phyloP scores from a whole-genome alignment of 2,329 filamentous ascomycete species.

The Lachnellula hyalina region DNA sequence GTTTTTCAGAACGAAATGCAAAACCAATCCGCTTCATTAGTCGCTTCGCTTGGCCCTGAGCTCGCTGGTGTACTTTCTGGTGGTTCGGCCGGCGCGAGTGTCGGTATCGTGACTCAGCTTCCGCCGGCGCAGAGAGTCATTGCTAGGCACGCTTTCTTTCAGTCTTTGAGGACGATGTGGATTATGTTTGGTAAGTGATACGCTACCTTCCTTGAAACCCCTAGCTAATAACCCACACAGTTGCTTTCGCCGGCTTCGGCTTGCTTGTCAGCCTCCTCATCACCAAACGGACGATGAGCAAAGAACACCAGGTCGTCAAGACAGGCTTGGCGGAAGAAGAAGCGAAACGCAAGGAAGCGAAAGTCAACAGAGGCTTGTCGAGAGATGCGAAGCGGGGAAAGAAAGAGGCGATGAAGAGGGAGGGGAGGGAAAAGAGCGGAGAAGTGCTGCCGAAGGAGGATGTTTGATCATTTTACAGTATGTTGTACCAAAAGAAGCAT shows the following conservation, averaged over 20 bases:
- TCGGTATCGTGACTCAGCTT: slow-evolving; percentile 13
- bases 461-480: neutral
- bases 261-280: slow-evolving; percentile 41
- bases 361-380: slow-evolving; percentile 11
- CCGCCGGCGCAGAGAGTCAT: slow-evolving; percentile 11
- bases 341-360: slow-evolving; percentile 15
- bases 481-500: neutral
- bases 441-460: neutral
- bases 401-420: slow-evolving; percentile 2
- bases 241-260: slow-evolving; percentile 27
- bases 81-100: slow-evolving; percentile 15
- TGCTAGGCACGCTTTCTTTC: slow-evolving; percentile 11
- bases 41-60: slow-evolving; percentile 19
- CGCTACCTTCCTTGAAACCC: neutral
- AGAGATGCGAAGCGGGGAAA: slow-evolving; percentile 10
- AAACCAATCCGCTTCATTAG: slow-evolving; percentile 18
- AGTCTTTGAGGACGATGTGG: slow-evolving; percentile 25
- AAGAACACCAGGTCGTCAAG: slow-evolving; percentile 46
- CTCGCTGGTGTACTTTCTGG: slow-evolving; percentile 23
- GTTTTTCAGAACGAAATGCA: slow-evolving; percentile 45
- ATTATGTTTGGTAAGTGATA: slow-evolving; percentile 20
- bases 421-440: neutral
- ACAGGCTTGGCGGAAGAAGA: slow-evolving; percentile 37
- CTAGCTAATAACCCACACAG: neutral
- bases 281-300: slow-evolving; percentile 39